Conservation (phyloP, 805 yeast species). For the Pichia scutulata region DNA sequence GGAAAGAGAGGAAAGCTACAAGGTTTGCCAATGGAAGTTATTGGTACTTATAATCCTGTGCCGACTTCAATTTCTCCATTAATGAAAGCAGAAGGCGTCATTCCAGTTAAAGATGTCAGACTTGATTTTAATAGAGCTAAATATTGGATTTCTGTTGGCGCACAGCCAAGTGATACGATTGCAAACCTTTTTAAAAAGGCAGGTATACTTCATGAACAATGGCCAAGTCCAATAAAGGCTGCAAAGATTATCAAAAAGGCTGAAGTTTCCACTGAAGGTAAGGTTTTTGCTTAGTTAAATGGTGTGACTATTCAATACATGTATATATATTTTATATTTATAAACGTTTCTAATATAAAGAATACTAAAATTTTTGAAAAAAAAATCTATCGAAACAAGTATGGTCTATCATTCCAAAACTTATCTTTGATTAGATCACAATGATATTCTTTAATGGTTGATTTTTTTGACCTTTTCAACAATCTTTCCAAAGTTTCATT, state of each 20-base stretch:
- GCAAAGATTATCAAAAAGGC: slow-evolving; percentile 16
- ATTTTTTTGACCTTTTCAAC: slow-evolving; percentile 42
- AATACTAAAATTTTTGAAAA: not conserved
- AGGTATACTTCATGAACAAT: slow-evolving; percentile 54
- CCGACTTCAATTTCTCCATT: slow-evolving; percentile 61
- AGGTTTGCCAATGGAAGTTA: slow-evolving; percentile 84
- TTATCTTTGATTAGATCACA: slow-evolving; percentile 55
- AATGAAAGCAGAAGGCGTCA: slow-evolving; percentile 46
- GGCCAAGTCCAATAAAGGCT: slow-evolving; percentile 43
- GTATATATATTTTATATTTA: not conserved
- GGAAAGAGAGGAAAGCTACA: slow-evolving; percentile 72
- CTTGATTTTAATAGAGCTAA: slow-evolving; percentile 84
- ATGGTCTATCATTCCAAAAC: slow-evolving; percentile 52
- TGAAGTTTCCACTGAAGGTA: slow-evolving; percentile 18
- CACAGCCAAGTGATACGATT: slow-evolving; percentile 84
- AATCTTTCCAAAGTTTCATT: slow-evolving; percentile 43
- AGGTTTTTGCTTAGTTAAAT: slow-evolving; percentile 18
- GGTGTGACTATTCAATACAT: not conserved
- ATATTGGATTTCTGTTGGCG: slow-evolving; percentile 97
- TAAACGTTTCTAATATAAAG: not conserved
- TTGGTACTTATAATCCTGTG: slow-evolving; percentile 87
- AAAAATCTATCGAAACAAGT: slow-evolving; percentile 14
- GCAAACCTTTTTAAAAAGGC: slow-evolving; percentile 69
- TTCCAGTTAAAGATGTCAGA: slow-evolving; percentile 68
- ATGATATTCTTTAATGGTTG: slow-evolving; percentile 39